These are phyloP conservation scores for Malassezia dermatis DNA, from an alignment of 1,284 basidiomycete species.

Conservation along the genomic window DNA sequence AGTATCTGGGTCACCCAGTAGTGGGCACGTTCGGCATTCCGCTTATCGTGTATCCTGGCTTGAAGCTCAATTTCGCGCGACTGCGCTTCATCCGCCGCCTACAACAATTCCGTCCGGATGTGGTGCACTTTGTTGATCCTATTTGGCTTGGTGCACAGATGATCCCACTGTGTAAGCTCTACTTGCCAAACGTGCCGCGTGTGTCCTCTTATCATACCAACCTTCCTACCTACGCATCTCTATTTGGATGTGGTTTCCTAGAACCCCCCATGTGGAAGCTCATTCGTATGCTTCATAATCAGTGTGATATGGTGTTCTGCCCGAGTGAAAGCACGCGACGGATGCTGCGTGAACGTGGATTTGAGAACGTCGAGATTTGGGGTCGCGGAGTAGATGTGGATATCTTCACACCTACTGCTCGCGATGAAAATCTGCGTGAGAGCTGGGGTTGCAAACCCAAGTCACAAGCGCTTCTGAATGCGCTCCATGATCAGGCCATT, in stretches of 20 bases:
- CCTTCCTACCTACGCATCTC: slow-evolving; percentile 54
- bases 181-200: slow-evolving; percentile 50
- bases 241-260: slow-evolving; percentile 54
- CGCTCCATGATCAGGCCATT: slow-evolving; percentile 11
- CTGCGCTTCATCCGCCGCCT: slow-evolving; percentile 53
- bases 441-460: slow-evolving; percentile 50
- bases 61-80: slow-evolving; percentile 56
- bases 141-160: slow-evolving; percentile 54
- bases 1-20: slow-evolving; percentile 54
- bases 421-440: slow-evolving; percentile 49
- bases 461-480: slow-evolving; percentile 22
- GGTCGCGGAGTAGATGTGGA: slow-evolving; percentile 47
- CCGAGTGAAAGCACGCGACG: slow-evolving; percentile 53
- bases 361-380: slow-evolving; percentile 54
- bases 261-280: slow-evolving; percentile 50
- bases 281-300: slow-evolving; percentile 33
- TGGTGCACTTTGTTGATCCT: slow-evolving; percentile 52
- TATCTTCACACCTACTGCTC: slow-evolving; percentile 48
- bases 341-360: slow-evolving; percentile 52
- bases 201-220: slow-evolving; percentile 56
- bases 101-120: slow-evolving; percentile 52
- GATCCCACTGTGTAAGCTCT: slow-evolving; percentile 45
- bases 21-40: slow-evolving; percentile 56
- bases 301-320: slow-evolving; percentile 52
- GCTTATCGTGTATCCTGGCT: slow-evolving; percentile 53